phyloP scores from a whole-genome alignment of 495 filamentous ascomycete species.

The Recurvomyces mirabilis region DNA sequence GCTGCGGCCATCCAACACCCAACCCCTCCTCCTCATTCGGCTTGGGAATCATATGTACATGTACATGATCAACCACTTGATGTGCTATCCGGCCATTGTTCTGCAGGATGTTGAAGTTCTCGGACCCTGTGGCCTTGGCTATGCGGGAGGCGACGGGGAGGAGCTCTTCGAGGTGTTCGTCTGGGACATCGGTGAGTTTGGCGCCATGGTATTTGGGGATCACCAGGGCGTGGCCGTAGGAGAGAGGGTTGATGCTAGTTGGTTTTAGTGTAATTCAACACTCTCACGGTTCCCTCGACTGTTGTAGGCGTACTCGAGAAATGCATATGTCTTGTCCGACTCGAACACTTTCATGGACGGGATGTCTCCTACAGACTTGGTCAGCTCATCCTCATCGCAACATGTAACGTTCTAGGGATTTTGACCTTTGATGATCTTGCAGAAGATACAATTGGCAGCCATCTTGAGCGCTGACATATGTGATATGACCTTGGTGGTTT shows the following conservation, averaged over 20 bases:
- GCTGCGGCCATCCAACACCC: slow-evolving; percentile 65
- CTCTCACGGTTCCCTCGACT: no score
- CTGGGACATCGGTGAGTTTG: slow-evolving; percentile 87
- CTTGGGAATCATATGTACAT: slow-evolving; percentile 93
- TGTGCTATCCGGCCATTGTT: slow-evolving; percentile 94
- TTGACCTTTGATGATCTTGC: slow-evolving; percentile 90
- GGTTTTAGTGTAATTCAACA: no score
- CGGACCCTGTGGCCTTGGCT: slow-evolving; percentile 59
- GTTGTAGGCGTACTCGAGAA: slow-evolving; percentile 54
- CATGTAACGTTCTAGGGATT: neutral
- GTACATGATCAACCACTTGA: slow-evolving; percentile 85
- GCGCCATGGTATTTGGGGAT: slow-evolving; percentile 94
- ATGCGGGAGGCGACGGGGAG: slow-evolving; percentile 84
- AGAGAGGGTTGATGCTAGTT: slow-evolving; percentile 22
- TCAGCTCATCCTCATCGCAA: neutral
- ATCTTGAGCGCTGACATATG: slow-evolving; percentile 19
- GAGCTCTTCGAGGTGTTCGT: slow-evolving; percentile 68
- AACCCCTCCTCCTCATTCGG: slow-evolving; percentile 77
- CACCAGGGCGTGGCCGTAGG: slow-evolving; percentile 54
- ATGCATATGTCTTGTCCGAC: slow-evolving; percentile 83
- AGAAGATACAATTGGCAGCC: slow-evolving; percentile 78
- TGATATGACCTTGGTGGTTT: no score
- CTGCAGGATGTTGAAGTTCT: slow-evolving; percentile 87
- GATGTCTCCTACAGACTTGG: slow-evolving; percentile 61
- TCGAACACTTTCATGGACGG: slow-evolving; percentile 93